Evolutionary conservation across 106 monocot genomes (phyloP), one percentile per base, ranked within the genome.

Genomic region (Dendrobium catenatum): DNA sequence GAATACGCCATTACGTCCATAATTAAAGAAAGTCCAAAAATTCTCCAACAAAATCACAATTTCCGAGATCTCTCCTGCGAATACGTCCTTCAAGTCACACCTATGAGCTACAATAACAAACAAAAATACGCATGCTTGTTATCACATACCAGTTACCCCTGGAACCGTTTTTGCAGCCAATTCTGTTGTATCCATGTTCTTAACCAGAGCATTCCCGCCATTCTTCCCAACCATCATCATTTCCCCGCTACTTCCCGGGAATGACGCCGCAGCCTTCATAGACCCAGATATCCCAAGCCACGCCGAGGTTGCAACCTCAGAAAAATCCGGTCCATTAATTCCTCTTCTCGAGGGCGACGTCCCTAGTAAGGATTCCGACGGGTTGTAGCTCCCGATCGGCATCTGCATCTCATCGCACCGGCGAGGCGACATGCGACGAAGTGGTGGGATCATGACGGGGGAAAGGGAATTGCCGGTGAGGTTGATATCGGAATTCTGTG

Each of bases 381-480:
- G 86, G 75, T 95, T 95, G 47, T 92, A 90, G 77, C 92, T 92
- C 0, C 92, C 95, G n/a, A 90, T 77, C 11, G 78, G 83, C 72
- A 86, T 49, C 78, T 74, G 81, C 37, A 40, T 43, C 40, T 26
- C 42, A 20, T 85, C 88, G 20, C 55, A 79, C 47, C 84, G 78
- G 74, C 78, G 72, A 27, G 83, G 79, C 31, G 93, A 85, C 13
- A 79, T 18, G 68, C 93, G 90, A 46, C 93, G 95, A 20, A 89
- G 85, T 37, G 93, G 95, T 4, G 91, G 95, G 83, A 95, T 95
- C 95, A 93, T 95, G 82, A 95, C 95, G 22, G 95, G 95, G 26
- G 91, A 93, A 61, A 91, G 86, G 72, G 89, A 89, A 83, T 81
- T 85, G 20, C 80, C 82, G 66, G 79, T n/a, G 49, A 47, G 64